A percentile compares a stretch with the other conserved stretches of the same genome.
Conservation (phyloP, 2,329 filamentous ascomycete species). For the Rutstroemia sp. region DNA sequence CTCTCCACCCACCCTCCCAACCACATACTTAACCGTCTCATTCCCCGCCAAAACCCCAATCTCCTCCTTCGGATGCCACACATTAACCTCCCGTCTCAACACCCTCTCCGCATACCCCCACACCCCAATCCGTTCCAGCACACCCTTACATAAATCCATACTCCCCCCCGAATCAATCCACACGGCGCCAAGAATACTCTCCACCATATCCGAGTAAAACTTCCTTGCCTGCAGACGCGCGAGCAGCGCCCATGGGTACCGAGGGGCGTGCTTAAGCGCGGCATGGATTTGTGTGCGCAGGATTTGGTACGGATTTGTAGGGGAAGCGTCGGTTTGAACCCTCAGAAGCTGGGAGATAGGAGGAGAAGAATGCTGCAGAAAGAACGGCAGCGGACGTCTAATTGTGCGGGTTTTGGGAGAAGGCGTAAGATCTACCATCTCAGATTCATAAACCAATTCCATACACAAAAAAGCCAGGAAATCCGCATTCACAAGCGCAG, state of each 20-base stretch:
- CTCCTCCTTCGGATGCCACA: slow-evolving; percentile 59
- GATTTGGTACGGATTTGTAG: slow-evolving; percentile 18
- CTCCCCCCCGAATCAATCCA: slow-evolving; percentile 68
- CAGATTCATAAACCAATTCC: slow-evolving; percentile 38
- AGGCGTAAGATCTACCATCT: slow-evolving; percentile 19
- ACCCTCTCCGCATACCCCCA: slow-evolving; percentile 36
- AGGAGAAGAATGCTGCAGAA: slow-evolving; percentile 52
- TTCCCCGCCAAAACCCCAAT: slow-evolving; percentile 51
- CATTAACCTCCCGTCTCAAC: slow-evolving; percentile 56
- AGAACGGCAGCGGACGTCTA: slow-evolving; percentile 50
- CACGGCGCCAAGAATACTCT: slow-evolving; percentile 72
- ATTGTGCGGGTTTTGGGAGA: neutral
- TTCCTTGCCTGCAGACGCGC: slow-evolving; percentile 61
- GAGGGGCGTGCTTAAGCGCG: slow-evolving; percentile 40
- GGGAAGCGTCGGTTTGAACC: slow-evolving; percentile 32
- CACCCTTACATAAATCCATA: slow-evolving; percentile 47
- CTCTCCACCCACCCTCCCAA: slow-evolving; percentile 21
- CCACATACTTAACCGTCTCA: slow-evolving; percentile 47
- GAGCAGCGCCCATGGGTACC: slow-evolving; percentile 74
- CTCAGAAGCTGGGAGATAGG: slow-evolving; percentile 34
- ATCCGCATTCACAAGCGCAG: slow-evolving; percentile 70
- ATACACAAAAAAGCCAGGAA: slow-evolving; percentile 74
- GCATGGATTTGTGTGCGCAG: slow-evolving; percentile 42
- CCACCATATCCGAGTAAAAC: slow-evolving; percentile 77
- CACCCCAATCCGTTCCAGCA: slow-evolving; percentile 60